These are phyloP conservation scores for Akebia trifoliata DNA, from an alignment of 164 flowering plant genomes.

Conservation along the genomic window DNA sequence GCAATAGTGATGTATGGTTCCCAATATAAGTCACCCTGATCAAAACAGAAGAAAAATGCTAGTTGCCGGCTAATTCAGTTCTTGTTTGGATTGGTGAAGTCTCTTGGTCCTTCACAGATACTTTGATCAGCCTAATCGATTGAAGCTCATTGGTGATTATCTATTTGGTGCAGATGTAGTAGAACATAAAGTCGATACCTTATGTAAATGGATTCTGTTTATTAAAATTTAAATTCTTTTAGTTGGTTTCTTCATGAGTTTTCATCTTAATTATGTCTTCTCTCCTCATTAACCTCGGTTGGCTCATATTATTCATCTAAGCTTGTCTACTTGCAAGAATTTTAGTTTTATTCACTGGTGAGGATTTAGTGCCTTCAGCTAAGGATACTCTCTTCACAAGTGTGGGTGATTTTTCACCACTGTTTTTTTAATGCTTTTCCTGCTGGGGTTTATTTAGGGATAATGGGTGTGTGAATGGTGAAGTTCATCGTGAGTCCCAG, in stretches of 20 bases:
- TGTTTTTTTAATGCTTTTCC: too few relatives aligned
- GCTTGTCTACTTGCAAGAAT: background rate
- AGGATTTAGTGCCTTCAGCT: background rate
- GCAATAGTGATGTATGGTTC: background rate
- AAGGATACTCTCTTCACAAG: too few relatives aligned
- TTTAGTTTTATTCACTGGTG: background rate
- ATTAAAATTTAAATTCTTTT: background rate
- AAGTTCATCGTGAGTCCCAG: too few relatives aligned
- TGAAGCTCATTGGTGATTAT: background rate
- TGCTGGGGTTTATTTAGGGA: too few relatives aligned
- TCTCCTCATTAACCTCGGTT: background rate
- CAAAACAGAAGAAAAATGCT: background rate
- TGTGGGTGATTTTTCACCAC: too few relatives aligned
- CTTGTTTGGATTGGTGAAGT: background rate
- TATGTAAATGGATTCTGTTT: background rate
- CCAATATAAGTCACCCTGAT: background rate
- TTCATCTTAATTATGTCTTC: background rate
- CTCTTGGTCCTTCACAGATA: background rate
- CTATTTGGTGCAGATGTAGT: constrained; percentile 4
- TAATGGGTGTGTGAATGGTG: too few relatives aligned
- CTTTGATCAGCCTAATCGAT: background rate
- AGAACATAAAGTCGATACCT: constrained; percentile 6
- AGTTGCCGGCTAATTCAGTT: background rate
- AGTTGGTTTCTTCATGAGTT: background rate
- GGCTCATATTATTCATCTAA: background rate